Conservation (phyloP, 345 rosid species). For the Jatropha curcas region DNA sequence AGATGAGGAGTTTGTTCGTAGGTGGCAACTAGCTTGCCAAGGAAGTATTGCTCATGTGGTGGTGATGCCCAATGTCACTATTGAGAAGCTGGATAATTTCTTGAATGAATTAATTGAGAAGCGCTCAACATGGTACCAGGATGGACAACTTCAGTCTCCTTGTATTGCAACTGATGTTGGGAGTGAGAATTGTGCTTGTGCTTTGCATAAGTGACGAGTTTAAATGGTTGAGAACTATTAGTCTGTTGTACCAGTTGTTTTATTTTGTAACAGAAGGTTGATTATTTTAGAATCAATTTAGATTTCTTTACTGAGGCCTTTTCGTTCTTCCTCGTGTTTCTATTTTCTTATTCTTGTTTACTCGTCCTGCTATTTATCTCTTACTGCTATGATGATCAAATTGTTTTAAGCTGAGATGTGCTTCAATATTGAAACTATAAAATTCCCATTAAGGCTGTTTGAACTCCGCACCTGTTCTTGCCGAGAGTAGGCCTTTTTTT, state of each 20-base stretch:
- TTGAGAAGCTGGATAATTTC: slow-evolving; percentile 79
- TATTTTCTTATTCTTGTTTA: not conserved
- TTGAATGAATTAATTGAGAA: slow-evolving; percentile 57
- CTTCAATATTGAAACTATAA: not conserved
- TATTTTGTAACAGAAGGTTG: slow-evolving; percentile 15
- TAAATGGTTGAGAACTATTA: slow-evolving; percentile 5
- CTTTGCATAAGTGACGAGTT: slow-evolving; percentile 51
- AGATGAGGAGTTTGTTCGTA: slow-evolving; percentile 85
- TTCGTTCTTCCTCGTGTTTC: not conserved
- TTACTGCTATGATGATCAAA: not conserved
- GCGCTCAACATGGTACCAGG: slow-evolving; percentile 62
- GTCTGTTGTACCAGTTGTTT: slow-evolving; percentile 10
- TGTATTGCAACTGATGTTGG: slow-evolving; percentile 74
- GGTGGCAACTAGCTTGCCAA: slow-evolving; percentile 96
- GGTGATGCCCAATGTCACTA: slow-evolving; percentile 86
- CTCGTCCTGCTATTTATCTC: not conserved
- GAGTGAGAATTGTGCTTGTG: slow-evolving; percentile 61
- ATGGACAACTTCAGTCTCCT: slow-evolving; percentile 45
- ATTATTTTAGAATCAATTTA: slow-evolving; percentile 22
- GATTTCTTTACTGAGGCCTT: slow-evolving; percentile 4
- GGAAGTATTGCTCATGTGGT: slow-evolving; percentile 86
- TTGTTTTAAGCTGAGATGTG: not conserved
- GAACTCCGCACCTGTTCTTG: too few relatives aligned
- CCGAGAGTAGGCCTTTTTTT: too few relatives aligned
- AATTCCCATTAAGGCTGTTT: too few relatives aligned